These are phyloP conservation scores for Melastoma malabathricum DNA, from an alignment of 345 rosid genomes.

Conservation along the genomic window DNA sequence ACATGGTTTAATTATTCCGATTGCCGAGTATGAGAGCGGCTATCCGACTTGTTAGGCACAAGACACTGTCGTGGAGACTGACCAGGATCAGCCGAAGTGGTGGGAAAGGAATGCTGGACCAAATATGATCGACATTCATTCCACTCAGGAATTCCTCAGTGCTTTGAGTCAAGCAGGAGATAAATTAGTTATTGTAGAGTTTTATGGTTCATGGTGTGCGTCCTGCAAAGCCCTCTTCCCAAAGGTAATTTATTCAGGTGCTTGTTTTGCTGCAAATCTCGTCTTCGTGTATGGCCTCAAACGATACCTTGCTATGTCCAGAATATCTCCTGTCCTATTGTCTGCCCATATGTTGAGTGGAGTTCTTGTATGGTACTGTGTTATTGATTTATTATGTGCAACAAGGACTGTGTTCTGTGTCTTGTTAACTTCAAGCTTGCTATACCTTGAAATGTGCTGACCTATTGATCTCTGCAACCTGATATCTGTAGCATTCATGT, in stretches of 20 bases:
- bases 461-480: too few species aligned
- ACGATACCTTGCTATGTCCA: neutral
- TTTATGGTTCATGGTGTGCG: constrained; percentile 97
- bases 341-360: too few species aligned
- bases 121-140: constrained; percentile 83
- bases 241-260: constrained; percentile 29
- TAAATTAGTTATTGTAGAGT: constrained; percentile 80
- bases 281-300: neutral
- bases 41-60: constrained; percentile 23
- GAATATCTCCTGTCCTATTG: too few species aligned
- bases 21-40: too few species aligned
- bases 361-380: too few species aligned
- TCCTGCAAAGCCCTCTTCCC: constrained; percentile 85
- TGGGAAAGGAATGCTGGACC: constrained; percentile 87
- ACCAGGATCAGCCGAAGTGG: constrained; percentile 80
- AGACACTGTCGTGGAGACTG: constrained; percentile 54
- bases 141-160: constrained; percentile 65
- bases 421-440: neutral
- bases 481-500: too few species aligned
- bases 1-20: too few species aligned
- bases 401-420: neutral
- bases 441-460: too few species aligned
- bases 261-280: constrained; percentile 1
- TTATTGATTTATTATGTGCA: too few species aligned
- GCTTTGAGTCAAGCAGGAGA: constrained; percentile 69